Evolutionary conservation across 2,329 filamentous ascomycete genomes (phyloP).

Genomic region (Pyrenochaeta sp.): DNA sequence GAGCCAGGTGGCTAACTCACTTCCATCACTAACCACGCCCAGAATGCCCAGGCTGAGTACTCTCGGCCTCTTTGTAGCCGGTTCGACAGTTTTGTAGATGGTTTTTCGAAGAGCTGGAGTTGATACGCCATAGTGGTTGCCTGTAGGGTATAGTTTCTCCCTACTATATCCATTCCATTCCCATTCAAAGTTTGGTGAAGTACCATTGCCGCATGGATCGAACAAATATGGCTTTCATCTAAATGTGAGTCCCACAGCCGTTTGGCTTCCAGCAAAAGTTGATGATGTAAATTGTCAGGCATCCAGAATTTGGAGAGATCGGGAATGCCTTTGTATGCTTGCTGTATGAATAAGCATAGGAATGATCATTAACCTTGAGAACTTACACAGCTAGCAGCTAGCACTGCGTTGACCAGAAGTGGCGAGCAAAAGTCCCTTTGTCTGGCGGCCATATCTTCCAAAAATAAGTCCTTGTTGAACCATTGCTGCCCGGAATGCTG

Average conservation of each 20-base stretch:
- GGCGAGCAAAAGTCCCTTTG: slow-evolving; percentile 18
- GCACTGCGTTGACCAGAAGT: slow-evolving; percentile 23
- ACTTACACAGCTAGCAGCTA: slow-evolving; percentile 22
- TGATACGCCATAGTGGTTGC: slow-evolving; percentile 17
- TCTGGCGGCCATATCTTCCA: slow-evolving; percentile 21
- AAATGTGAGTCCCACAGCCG: slow-evolving; percentile 21
- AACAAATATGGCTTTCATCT: slow-evolving; percentile 9
- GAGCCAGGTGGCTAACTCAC: neutral
- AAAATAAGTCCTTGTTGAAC: slow-evolving; percentile 25
- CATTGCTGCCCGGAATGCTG: no score
- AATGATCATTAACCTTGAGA: neutral
- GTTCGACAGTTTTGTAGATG: neutral
- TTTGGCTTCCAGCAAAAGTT: slow-evolving; percentile 19
- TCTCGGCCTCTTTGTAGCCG: slow-evolving; percentile 6
- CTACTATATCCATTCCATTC: slow-evolving; percentile 9
- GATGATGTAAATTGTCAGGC: slow-evolving; percentile 13
- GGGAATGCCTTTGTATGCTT: slow-evolving; percentile 13
- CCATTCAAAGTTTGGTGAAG: slow-evolving; percentile 1
- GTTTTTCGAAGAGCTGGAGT: slow-evolving; percentile 9
- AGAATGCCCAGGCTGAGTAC: slow-evolving; percentile 15
- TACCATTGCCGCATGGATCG: slow-evolving; percentile 15
- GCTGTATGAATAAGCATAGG: slow-evolving; percentile 6
- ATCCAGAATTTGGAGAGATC: slow-evolving; percentile 12
- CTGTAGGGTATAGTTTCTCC: slow-evolving; percentile 10
- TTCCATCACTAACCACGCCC: slow-evolving; percentile 7